These are phyloP conservation scores for Aschersonia sp. DNA, from an alignment of 2,329 filamentous ascomycete genomes.

Conservation along the genomic window DNA sequence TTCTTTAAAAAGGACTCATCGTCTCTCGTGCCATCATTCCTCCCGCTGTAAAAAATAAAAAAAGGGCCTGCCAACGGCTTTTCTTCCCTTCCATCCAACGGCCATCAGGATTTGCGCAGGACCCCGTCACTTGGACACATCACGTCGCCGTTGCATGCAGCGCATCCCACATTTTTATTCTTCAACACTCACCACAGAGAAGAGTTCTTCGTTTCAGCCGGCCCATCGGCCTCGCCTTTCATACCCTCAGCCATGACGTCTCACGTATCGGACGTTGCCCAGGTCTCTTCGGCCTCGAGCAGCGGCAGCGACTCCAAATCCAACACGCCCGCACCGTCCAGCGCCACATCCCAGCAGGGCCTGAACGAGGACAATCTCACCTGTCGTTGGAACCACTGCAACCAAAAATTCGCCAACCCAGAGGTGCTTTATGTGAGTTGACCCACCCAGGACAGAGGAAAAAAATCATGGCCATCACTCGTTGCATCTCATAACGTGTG, in stretches of 20 bases:
- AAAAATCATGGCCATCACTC: no score
- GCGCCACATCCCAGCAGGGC: conserved; percentile 29
- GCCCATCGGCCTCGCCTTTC: conserved; percentile 5
- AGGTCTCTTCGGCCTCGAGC: conserved; percentile 8
- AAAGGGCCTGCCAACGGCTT: background rate
- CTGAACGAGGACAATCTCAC: conserved; percentile 37
- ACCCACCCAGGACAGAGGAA: background rate
- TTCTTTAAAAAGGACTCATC: conserved; percentile 3
- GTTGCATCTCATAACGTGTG: background rate
- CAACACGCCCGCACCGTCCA: conserved; percentile 36
- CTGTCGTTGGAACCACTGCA: conserved; percentile 46
- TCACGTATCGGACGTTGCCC: conserved; percentile 12
- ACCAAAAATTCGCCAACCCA: conserved; percentile 40
- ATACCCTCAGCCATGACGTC: conserved; percentile 17
- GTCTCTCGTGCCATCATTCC: background rate
- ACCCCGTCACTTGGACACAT: no score
- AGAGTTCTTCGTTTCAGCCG: background rate
- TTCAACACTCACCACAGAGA: background rate
- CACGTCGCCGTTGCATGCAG: no score
- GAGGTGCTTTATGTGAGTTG: conserved; percentile 45
- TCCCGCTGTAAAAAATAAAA: background rate
- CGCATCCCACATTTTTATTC: background rate
- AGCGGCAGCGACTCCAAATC: conserved; percentile 33
- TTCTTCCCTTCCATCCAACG: no score
- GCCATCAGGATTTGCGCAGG: no score